Conservation (phyloP, 2,329 filamentous ascomycete species). For the Colletotrichum liriopes region DNA sequence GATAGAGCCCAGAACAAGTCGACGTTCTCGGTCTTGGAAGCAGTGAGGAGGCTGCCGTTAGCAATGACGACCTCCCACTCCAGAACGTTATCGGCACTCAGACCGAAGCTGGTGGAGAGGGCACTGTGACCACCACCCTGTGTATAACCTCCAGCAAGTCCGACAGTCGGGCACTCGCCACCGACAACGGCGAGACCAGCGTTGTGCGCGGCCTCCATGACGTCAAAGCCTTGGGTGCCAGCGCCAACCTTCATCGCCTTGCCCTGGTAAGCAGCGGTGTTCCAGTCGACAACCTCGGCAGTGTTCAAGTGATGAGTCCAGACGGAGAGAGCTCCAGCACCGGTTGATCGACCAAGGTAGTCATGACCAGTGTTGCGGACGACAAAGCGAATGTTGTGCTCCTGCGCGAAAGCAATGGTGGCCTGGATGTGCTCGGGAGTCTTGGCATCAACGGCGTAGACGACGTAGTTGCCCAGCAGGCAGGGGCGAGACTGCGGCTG, state of each 20-base stretch:
- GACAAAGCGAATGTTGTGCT: slow-evolving; percentile 64
- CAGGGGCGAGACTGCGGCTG: slow-evolving; percentile 57
- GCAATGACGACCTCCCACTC: slow-evolving; percentile 64
- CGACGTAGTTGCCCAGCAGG: slow-evolving; percentile 60
- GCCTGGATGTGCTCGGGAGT: slow-evolving; percentile 51
- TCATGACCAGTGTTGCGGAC: slow-evolving; percentile 70
- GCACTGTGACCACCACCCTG: slow-evolving; percentile 73
- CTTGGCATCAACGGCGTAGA: slow-evolving; percentile 56
- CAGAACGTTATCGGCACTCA: slow-evolving; percentile 72
- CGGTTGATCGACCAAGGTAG: slow-evolving; percentile 67
- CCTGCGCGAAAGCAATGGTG: slow-evolving; percentile 50
- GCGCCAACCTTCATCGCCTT: slow-evolving; percentile 62
- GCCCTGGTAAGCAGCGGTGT: slow-evolving; percentile 48
- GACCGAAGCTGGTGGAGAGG: slow-evolving; percentile 67
- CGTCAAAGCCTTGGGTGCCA: slow-evolving; percentile 66
- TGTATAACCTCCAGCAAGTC: slow-evolving; percentile 72
- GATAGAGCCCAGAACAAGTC: slow-evolving; percentile 67
- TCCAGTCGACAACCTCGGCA: slow-evolving; percentile 46
- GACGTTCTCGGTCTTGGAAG: slow-evolving; percentile 56
- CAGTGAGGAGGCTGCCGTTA: slow-evolving; percentile 60
- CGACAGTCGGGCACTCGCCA: slow-evolving; percentile 69
- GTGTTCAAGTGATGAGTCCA: slow-evolving; percentile 65
- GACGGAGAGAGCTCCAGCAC: slow-evolving; percentile 62
- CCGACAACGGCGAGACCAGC: slow-evolving; percentile 48
- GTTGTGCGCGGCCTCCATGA: slow-evolving; percentile 42